Evolutionary conservation across 257 asterid genomes (phyloP).

Genomic region (Plantago ovata): DNA sequence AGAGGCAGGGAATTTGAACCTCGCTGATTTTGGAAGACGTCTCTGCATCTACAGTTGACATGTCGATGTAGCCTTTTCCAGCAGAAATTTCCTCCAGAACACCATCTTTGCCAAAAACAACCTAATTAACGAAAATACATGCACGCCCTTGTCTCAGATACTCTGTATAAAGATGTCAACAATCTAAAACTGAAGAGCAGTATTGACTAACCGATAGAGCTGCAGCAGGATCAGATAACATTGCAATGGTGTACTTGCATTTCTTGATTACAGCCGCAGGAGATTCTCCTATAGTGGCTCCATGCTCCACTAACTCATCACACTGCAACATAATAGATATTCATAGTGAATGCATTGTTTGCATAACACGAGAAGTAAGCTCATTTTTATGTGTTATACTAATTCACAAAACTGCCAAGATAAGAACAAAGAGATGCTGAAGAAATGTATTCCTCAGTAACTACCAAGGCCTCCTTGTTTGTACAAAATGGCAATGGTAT

Average conservation of each 20-base stretch:
- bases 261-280: conserved; percentile 89
- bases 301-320: conserved; percentile 83
- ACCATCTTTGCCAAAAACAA: conserved; percentile 80
- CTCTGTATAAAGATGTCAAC: not conserved
- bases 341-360: conserved; percentile 4
- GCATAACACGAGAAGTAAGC: conserved; percentile 7
- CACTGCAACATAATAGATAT: conserved; percentile 45
- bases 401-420: not conserved
- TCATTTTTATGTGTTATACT: not conserved
- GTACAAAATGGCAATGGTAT: too few species aligned
- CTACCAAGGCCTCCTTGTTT: too few species aligned
- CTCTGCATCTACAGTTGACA: conserved; percentile 99
- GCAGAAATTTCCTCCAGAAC: conserved; percentile 72
- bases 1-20: conserved; percentile 35
- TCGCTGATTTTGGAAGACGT: conserved; percentile 80
- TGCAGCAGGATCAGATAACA: conserved; percentile 94
- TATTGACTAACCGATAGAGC: conserved; percentile 75
- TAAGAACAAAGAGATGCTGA: not conserved
- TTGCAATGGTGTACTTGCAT: conserved; percentile 94
- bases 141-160: conserved; percentile 13
- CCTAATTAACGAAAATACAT: conserved; percentile 37
- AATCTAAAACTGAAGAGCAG: not conserved
- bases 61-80: conserved; percentile 91
- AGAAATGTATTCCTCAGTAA: too few species aligned
- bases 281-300: conserved; percentile 77